Evolutionary conservation across 164 flowering plant genomes (phyloP).

Genomic region (Brasenia schreberi): DNA sequence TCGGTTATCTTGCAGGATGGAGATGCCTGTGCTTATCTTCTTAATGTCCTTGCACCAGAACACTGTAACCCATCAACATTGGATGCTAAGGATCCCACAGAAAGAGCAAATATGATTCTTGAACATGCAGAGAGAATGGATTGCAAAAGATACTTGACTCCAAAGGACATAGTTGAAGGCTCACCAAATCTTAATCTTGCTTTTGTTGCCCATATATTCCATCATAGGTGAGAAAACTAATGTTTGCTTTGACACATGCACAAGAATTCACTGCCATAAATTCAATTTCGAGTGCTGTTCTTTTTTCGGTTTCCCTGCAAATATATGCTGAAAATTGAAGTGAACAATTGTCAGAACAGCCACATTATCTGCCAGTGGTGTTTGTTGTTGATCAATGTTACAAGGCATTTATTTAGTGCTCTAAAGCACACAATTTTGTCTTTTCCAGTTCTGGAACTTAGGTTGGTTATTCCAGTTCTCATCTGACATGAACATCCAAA

Average conservation of each 20-base stretch:
- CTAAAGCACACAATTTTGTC: too few relatives aligned
- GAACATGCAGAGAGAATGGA: conserved; percentile 87
- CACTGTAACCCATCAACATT: conserved; percentile 48
- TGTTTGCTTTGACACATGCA: not conserved
- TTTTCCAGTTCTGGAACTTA: too few relatives aligned
- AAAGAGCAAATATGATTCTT: conserved; percentile 66
- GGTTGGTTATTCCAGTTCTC: too few relatives aligned
- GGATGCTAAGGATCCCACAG: conserved; percentile 56
- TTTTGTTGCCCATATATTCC: conserved; percentile 88
- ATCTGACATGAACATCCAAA: too few relatives aligned
- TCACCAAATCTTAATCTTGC: conserved; percentile 84
- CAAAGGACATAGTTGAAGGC: conserved; percentile 82
- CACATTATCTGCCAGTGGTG: too few relatives aligned
- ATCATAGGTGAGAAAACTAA: conserved; percentile 43
- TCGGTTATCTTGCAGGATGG: conserved; percentile 45
- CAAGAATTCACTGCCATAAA: not conserved
- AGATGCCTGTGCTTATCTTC: conserved; percentile 84
- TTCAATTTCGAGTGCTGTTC: not conserved
- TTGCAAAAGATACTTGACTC: conserved; percentile 69
- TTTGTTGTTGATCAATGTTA: too few relatives aligned
- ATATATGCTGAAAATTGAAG: too few relatives aligned
- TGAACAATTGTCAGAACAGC: too few relatives aligned
- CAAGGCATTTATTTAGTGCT: too few relatives aligned
- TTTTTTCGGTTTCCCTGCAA: too few relatives aligned
- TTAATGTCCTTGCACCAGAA: conserved; percentile 95